Evolutionary conservation across 2,329 filamentous ascomycete species (phyloP), one percentile per base, ranked within the genome.

Genomic region (Neofusicoccum laricinum): DNA sequence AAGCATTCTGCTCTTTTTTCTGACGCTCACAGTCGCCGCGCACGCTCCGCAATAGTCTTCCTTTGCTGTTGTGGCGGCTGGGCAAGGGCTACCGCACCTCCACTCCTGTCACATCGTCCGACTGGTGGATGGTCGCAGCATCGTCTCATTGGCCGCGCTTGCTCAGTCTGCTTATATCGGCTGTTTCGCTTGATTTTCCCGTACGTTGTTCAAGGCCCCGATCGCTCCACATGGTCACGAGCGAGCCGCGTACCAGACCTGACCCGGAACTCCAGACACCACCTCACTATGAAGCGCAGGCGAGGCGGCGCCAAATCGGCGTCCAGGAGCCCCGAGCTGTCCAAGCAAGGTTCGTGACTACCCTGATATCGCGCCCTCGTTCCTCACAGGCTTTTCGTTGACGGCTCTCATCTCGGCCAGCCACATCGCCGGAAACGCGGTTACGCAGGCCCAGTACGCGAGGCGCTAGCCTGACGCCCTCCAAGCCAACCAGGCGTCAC

Each of bases 401-500:
- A 64, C 49, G 46, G 15, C 36, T 57, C 53, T 36, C 63, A 41
- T 50, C 62, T 49, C 62, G 62, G 73, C 72, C 75, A 73, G 69
- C 68, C 67, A 67, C 67, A 66, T 67, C 68, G 71, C 72, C 69
- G 67, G 69, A 66, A 67, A 71, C 66, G 61, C 65, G 68, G 67
- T 66, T 69, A 73, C 75, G 74, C 69, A 68, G 70, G 65, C 63
- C 69, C 49, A 63, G 61, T 74, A 77, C 75, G 73, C 75, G 72
- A 77, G 63, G 50, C 59, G 72, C 67, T 71, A 69, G 68, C 71
- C 65, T 69, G 68, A 71, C 70, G 66, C 70, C 70, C 69, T 69
- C 66, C 64, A 76, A 70, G 69, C 69, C 72, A 67, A 75, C 75
- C 53, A 64, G 63, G 41, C 78, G 81, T 67, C 77, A 78, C 72